Base-by-base conservation (phyloP, 108 stramenopile species). In the Cyclotella kingstonii region DNA sequence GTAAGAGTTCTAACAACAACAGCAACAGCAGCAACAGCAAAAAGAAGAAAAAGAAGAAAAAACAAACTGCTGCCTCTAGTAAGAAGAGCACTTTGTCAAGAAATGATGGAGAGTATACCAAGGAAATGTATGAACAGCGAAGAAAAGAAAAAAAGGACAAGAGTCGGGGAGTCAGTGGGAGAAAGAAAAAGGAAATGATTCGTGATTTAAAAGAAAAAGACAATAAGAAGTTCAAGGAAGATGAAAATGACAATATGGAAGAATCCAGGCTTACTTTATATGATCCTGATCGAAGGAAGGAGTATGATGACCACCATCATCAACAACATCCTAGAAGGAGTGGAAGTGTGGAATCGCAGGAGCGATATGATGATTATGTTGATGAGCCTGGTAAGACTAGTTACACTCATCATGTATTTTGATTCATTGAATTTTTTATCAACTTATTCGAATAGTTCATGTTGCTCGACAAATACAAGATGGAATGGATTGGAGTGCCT, bases 401-500 rank as follows among this genome's bases (percentile, higher is more conserved):
- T n/a, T n/a, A n/a, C n/a, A n/a, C n/a, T n/a, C n/a, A n/a, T n/a
- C n/a, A n/a, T n/a, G n/a, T n/a, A n/a, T n/a, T n/a, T n/a, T n/a
- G n/a, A n/a, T n/a, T n/a, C n/a, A n/a, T n/a, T n/a, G n/a, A n/a
- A n/a, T n/a, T n/a, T n/a, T n/a, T n/a, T n/a, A n/a, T n/a, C n/a
- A n/a, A n/a, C n/a, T 15, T 7, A 14, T 21, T 22, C 21, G 15
- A n/a, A n/a, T n/a, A n/a, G n/a, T n/a, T n/a, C n/a, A n/a, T n/a
- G n/a, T n/a, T n/a, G n/a, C n/a, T n/a, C n/a, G n/a, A n/a, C n/a
- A n/a, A n/a, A n/a, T n/a, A n/a, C n/a, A 9, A 28, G 73, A 74
- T 46, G 73, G 73, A 1, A 74, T 74, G 73, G 73, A 74, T 51
- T 74, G 73, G 73, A 60, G 59, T 52, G 73, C 73, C 38, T 66